phyloP scores from a whole-genome alignment of 2,329 filamentous ascomycete species.

The Neurospora crassa region DNA sequence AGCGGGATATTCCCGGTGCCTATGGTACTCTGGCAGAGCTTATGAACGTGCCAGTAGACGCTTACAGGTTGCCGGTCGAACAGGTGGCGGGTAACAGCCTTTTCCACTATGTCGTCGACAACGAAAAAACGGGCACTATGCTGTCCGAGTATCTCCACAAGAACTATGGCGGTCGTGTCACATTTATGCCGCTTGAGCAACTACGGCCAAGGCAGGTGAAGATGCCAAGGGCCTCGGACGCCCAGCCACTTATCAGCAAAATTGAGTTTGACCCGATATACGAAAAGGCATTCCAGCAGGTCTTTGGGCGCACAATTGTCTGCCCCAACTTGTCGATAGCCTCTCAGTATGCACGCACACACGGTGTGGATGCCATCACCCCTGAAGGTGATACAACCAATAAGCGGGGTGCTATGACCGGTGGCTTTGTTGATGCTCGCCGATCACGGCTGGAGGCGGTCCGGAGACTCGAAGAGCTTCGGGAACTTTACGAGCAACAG shows the following conservation, averaged over 20 bases:
- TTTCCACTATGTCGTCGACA: conserved; percentile 95
- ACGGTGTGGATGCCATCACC: conserved; percentile 87
- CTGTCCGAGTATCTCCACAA: conserved; percentile 72
- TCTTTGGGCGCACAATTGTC: conserved; percentile 92
- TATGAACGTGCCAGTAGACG: conserved; percentile 67
- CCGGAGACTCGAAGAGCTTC: conserved; percentile 62
- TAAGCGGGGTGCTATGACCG: conserved; percentile 89
- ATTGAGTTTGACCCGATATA: conserved; percentile 68
- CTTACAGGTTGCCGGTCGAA: conserved; percentile 82
- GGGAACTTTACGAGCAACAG: conserved; percentile 63
- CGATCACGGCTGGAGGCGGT: conserved; percentile 83
- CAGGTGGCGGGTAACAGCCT: conserved; percentile 86
- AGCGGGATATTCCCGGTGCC: conserved; percentile 72
- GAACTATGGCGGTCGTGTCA: conserved; percentile 75
- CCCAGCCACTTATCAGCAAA: conserved; percentile 77
- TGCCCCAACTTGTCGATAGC: conserved; percentile 85
- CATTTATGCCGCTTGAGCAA: conserved; percentile 87
- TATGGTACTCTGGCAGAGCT: conserved; percentile 91
- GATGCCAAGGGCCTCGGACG: conserved; percentile 77
- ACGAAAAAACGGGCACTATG: conserved; percentile 73
- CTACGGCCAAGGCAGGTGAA: conserved; percentile 62
- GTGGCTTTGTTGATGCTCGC: conserved; percentile 82
- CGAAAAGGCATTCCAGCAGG: conserved; percentile 82
- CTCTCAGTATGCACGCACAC: conserved; percentile 82
- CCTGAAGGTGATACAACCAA: conserved; percentile 91